Percentiles rank a stretch among this genome's conserved stretches.
Conservation (phyloP, 805 yeast genomes). For the Yarrowia sp. region DNA sequence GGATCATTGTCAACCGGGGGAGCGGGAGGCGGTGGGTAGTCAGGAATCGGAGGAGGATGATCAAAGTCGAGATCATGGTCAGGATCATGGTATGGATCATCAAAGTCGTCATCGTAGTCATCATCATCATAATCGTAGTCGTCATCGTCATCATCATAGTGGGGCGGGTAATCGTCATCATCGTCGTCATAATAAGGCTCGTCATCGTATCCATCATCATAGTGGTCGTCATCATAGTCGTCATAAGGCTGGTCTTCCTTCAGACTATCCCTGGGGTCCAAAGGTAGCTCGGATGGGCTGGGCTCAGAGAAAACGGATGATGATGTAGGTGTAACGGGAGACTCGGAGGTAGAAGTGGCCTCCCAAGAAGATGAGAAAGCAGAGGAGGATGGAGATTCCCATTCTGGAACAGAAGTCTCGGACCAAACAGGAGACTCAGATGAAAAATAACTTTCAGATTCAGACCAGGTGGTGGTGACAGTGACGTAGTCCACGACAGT, state of each 20-base stretch:
- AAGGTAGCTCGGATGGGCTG: neutral
- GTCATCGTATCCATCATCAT: neutral
- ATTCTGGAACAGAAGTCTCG: neutral
- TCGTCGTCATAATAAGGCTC: constrained; percentile 9
- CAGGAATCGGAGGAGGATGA: constrained; percentile 5
- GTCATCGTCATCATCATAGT: constrained; percentile 4
- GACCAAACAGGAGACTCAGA: neutral
- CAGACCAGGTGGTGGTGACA: neutral
- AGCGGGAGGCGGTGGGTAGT: neutral
- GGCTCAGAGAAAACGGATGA: neutral
- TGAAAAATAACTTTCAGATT: neutral
- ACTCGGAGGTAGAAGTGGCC: neutral
- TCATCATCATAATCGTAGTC: constrained; percentile 2
- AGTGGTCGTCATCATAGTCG: neutral
- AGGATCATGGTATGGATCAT: constrained; percentile 7
- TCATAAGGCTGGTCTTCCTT: neutral
- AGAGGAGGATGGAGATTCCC: no score
- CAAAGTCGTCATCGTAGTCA: constrained; percentile 8
- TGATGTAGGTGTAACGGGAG: neutral
- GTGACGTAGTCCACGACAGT: neutral
- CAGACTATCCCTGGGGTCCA: neutral
- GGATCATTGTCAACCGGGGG: neutral
- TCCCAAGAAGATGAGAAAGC: neutral
- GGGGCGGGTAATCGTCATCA: neutral
- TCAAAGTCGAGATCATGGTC: constrained; percentile 8